Conservation (phyloP, 2,329 filamentous ascomycete species). For the Septoria petroselini region DNA sequence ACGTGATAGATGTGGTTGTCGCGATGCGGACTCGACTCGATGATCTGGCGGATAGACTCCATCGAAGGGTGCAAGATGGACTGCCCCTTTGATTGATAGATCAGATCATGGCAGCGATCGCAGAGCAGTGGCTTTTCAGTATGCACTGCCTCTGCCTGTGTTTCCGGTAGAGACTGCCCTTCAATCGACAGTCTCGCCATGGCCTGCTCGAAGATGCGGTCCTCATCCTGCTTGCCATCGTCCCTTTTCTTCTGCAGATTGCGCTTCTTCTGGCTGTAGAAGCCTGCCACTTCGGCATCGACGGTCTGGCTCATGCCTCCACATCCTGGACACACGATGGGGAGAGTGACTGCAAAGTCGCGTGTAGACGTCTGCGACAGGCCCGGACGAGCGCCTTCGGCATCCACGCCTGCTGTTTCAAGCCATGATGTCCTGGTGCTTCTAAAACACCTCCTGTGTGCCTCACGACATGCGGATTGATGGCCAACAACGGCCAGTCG, state of each 20-base stretch:
- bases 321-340: slow-evolving; percentile 56
- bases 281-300: slow-evolving; percentile 55
- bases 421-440: slow-evolving; percentile 6
- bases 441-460: slow-evolving; percentile 13
- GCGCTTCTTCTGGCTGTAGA: slow-evolving; percentile 52
- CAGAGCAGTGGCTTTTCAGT: slow-evolving; percentile 53
- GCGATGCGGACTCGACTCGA: slow-evolving; percentile 83
- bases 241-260: slow-evolving; percentile 30
- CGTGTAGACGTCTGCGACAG: background rate
- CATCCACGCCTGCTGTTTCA: background rate
- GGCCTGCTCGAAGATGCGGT: slow-evolving; percentile 38
- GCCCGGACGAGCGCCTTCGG: too few relatives aligned
- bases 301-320: slow-evolving; percentile 59
- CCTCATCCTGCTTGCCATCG: slow-evolving; percentile 34
- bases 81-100: slow-evolving; percentile 69
- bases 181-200: slow-evolving; percentile 21
- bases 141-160: slow-evolving; percentile 1
- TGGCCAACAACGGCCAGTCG: background rate
- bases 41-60: slow-evolving; percentile 75
- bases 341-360: slow-evolving; percentile 27
- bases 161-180: background rate
- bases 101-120: slow-evolving; percentile 78
- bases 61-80: slow-evolving; percentile 79
- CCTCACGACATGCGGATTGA: slow-evolving; percentile 3
- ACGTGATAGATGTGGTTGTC: slow-evolving; percentile 95